Conservation (phyloP, 2,329 filamentous ascomycete genomes). For the Neonectria magnoliae region DNA sequence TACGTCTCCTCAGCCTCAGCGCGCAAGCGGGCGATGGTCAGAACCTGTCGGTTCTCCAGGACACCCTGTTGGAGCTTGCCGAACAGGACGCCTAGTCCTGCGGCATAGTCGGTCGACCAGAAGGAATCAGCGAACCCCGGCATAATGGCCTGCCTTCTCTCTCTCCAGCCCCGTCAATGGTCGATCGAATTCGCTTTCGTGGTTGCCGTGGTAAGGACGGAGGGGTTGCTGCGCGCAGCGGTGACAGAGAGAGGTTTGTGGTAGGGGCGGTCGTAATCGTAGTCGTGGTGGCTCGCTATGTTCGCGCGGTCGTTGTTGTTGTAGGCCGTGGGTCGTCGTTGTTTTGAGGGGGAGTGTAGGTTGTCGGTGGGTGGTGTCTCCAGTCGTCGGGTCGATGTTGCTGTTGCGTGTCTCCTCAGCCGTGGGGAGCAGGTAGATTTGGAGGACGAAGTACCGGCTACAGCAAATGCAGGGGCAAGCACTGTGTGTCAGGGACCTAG, state of each 20-base stretch:
- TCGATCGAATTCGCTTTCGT: constrained; percentile 20
- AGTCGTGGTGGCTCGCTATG: constrained; percentile 21
- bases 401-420: constrained; percentile 41
- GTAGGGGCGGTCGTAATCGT: constrained; percentile 18
- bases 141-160: constrained; percentile 64
- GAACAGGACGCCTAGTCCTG: constrained; percentile 92
- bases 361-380: constrained; percentile 1
- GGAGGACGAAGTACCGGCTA: constrained; percentile 35
- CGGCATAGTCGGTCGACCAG: constrained; percentile 98
- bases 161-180: constrained; percentile 36
- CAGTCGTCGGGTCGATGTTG: constrained; percentile 24
- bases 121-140: constrained; percentile 94
- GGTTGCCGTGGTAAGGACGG: constrained; percentile 17
- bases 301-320: constrained; percentile 9
- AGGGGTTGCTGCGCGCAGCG: constrained; percentile 18
- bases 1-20: constrained; percentile 96
- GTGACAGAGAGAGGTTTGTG: constrained; percentile 22
- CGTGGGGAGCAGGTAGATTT: constrained; percentile 36
- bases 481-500: constrained; percentile 27
- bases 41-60: constrained; percentile 91
- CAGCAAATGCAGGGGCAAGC: constrained; percentile 40
- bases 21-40: constrained; percentile 91
- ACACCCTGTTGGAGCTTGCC: constrained; percentile 96
- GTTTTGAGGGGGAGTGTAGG: constrained; percentile 24
- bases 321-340: constrained; percentile 22